Base-by-base conservation (phyloP, 176 grass and related monocot genomes). In the Luzula sylvatica region DNA sequence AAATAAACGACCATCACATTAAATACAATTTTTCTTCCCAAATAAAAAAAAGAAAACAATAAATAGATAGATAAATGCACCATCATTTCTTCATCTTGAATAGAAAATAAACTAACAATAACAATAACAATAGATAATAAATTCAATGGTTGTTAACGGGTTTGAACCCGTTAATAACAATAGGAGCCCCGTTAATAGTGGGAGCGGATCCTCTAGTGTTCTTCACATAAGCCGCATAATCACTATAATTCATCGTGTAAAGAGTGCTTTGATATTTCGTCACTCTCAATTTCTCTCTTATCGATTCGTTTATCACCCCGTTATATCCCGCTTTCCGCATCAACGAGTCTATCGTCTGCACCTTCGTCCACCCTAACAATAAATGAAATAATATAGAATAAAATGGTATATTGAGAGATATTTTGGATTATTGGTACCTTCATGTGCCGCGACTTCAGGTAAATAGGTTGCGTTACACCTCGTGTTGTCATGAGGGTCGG, bases 251-350 rank as follows among this genome's bases (percentile, higher is more conserved):
- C 93, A 98, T 80, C 23, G 86, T 90, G 78, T 80, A 78, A 23
- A 98, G 75, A 30, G 86, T 87, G 72, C 86, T 90, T 65, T 98
- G 81, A 51, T 98, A 98, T 71, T 81, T 85, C 15, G 82, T 98
- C 26, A 92, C 61, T 16, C 38, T 52, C 52, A 98, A 52, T 58
- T 86, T 89, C 74, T 87, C 80, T 66, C 93, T 76, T 49, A 92
- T 73, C 41, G 75, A 29, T 21, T 92, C 93, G 0, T 35, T 83
- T 49, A 98, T 92, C 26, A 23, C 19, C 12, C 93, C 78, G 43
- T 87, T 82, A 27, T 90, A 98, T 26, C 93, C 93, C 0, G 93
- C 78, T 66, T 98, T 98, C 71, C 77, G 82, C 93, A 98, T 87
- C 28, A 98, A 75, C 2, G 93, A 87, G 69, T 98, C 86, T 19